phyloP scores from a whole-genome alignment of 2,329 filamentous ascomycete genomes.

The Leptographium lundbergii region DNA sequence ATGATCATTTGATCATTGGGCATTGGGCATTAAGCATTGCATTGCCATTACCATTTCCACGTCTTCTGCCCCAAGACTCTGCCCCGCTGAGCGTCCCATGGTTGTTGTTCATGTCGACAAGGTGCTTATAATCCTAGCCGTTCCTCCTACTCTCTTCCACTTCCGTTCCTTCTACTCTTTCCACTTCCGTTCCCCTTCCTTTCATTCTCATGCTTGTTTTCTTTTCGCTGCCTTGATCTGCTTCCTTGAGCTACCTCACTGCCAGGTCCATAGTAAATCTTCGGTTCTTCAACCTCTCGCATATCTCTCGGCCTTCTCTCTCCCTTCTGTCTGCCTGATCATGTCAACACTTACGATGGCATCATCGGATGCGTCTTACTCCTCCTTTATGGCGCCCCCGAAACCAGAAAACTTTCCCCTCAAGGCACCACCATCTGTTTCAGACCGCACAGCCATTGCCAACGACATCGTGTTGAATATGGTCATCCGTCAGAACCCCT shows the following conservation, averaged over 20 bases:
- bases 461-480: conserved; percentile 23
- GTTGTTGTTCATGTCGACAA: background rate
- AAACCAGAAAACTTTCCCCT: background rate
- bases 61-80: background rate
- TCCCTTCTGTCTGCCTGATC: background rate
- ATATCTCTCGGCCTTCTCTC: no score
- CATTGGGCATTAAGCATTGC: background rate
- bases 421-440: background rate
- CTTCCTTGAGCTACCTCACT: background rate
- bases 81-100: background rate
- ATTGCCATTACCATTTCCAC: background rate
- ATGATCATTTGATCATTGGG: background rate
- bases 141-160: background rate
- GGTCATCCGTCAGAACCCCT: conserved; percentile 34
- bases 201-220: background rate
- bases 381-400: background rate
- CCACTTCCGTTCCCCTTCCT: background rate
- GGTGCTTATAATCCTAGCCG: background rate
- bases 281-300: background rate
- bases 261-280: background rate
- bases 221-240: background rate
- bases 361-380: background rate
- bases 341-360: background rate
- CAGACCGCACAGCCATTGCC: background rate
- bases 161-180: background rate